A percentile compares a stretch with the other conserved stretches of the same genome.
Conservation (phyloP, 192 early-diverging fungal species). For the Coemansia sp. region DNA sequence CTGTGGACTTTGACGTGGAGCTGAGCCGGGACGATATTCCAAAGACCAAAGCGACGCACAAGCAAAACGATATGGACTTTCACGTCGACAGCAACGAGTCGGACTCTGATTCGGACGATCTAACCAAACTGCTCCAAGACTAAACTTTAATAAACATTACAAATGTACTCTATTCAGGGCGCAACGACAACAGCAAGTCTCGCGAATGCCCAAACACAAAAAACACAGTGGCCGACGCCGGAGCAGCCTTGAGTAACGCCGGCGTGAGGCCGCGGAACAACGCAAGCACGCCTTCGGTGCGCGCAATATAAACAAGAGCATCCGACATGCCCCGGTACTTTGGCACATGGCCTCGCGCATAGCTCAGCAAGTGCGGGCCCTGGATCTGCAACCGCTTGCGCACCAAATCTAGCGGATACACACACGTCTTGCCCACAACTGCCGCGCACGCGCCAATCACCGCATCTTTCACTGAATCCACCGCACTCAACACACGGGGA, state of each 20-base stretch:
- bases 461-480: slow-evolving; percentile 60
- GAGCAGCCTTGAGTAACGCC: slow-evolving; percentile 82
- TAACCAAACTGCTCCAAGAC: slow-evolving; percentile 23
- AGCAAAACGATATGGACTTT: slow-evolving; percentile 29
- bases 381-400: slow-evolving; percentile 79
- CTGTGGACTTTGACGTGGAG: not conserved
- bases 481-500: not conserved
- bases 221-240: slow-evolving; percentile 84
- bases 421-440: slow-evolving; percentile 74
- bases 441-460: slow-evolving; percentile 80
- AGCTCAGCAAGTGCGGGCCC: slow-evolving; percentile 65
- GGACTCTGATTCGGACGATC: slow-evolving; percentile 30
- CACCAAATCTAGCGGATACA: slow-evolving; percentile 92
- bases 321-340: slow-evolving; percentile 60
- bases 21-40: slow-evolving; percentile 4
- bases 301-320: slow-evolving; percentile 66
- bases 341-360: slow-evolving; percentile 66
- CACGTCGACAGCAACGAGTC: slow-evolving; percentile 19
- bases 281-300: slow-evolving; percentile 75
- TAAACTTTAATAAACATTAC: not conserved
- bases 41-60: not conserved
- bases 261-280: slow-evolving; percentile 89
- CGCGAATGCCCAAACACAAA: slow-evolving; percentile 72
- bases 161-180: not conserved
- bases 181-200: slow-evolving; percentile 50